Evolutionary conservation across 257 asterid genomes (phyloP), one percentile per base, ranked within the genome.

Genomic region (Paulownia fortunei): DNA sequence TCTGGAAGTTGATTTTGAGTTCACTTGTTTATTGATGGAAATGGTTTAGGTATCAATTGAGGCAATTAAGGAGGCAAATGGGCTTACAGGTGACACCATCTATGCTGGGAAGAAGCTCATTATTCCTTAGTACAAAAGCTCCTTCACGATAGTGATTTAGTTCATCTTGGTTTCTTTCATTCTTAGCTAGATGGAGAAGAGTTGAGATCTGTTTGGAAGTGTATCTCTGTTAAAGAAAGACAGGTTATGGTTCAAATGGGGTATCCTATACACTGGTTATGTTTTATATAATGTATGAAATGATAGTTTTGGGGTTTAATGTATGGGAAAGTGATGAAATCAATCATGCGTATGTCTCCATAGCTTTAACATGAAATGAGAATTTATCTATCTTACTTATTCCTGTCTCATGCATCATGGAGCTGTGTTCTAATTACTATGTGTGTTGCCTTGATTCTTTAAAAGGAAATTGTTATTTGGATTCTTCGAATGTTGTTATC

Each of bases 11-110:
- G 21, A 42, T 55, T 47, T 47, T 69, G 12, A 18, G 34, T 42
- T 21, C 23, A 12, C 44, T 55, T 34, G 13, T 44, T 18, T 47
- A 8, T 47, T 21, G 2, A 39, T 66, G 49, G 18, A 30, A 62
- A 41, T 73, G 51, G 65, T 56, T 39, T 62, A 82, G 84, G 86
- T 85, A 16, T 79, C 86, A 18, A 76, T 82, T 74, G 84, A 79
- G 24, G 86, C 68, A 46, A 85, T 85, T 72, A 82, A 82, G 81
- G 84, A 83, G 34, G 86, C 84, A 39, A 83, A 83, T 42, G 84
- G 79, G 46, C 86, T 83, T 63, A 32, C 72, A 56, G 83, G 82
- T 71, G 82, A 83, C 65, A 79, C 82, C 56, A 79, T 83, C 51
- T 83, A 79, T 62, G 86, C 82, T 24, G 84, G 84, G 32, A 79